Evolutionary conservation across 179 eudicot species (phyloP).

Genomic region (Beta macrorhiza): DNA sequence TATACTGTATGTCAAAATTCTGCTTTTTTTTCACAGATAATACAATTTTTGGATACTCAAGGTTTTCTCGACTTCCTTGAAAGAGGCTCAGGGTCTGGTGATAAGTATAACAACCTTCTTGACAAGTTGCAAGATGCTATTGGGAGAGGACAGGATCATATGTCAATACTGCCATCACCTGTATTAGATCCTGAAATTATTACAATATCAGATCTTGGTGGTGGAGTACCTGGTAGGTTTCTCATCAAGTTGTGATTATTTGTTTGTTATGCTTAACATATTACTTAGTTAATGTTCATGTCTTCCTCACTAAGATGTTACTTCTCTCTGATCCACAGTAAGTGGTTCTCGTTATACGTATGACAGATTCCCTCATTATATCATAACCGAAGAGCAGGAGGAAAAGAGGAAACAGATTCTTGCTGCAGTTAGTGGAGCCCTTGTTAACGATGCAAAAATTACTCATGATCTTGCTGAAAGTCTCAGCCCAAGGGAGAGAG

Average conservation of each 20-base stretch:
- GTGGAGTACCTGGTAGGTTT: constrained; percentile 51
- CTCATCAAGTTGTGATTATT: neutral
- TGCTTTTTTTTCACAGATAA: constrained; percentile 50
- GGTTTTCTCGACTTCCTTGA: constrained; percentile 96
- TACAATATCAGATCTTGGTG: constrained; percentile 71
- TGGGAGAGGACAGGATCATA: constrained; percentile 93
- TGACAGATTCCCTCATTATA: constrained; percentile 80
- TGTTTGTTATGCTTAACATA: neutral
- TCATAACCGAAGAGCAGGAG: constrained; percentile 86
- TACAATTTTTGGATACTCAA: constrained; percentile 93
- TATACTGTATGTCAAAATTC: constrained; percentile 4
- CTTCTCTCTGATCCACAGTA: constrained; percentile 30
- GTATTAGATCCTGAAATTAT: constrained; percentile 72
- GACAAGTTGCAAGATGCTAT: constrained; percentile 98
- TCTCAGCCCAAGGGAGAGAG: constrained; percentile 95
- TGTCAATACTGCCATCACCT: constrained; percentile 69
- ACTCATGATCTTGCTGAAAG: constrained; percentile 55
- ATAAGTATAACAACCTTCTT: constrained; percentile 71
- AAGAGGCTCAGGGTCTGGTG: constrained; percentile 78
- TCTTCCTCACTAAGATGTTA: neutral
- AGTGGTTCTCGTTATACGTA: constrained; percentile 72
- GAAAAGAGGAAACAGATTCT: constrained; percentile 89
- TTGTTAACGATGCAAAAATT: constrained; percentile 51
- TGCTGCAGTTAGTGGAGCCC: constrained; percentile 76
- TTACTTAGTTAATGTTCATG: neutral